Base-by-base conservation (phyloP, 305 asterid genomes). In the Petunia hybrid region DNA sequence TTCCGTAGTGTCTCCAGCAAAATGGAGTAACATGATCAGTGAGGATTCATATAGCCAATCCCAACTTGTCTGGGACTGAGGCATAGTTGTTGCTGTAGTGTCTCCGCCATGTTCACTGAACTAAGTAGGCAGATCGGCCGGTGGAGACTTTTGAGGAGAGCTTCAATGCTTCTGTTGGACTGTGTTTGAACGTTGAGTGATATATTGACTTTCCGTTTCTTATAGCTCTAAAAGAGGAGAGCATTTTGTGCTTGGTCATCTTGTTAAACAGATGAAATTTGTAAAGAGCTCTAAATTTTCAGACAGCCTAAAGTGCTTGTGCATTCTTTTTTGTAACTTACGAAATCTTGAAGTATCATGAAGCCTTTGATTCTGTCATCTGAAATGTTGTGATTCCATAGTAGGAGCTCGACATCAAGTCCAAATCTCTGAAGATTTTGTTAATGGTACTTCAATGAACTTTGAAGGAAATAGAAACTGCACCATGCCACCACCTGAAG, bases 231-330 rank as follows among this genome's bases (percentile, higher is more conserved):
- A 71, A 35, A 71, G 45, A 48, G 78, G 35, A 48, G 60, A 48
- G 53, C 7, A 71, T 60, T 71, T 31, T 71, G 77, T 71, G 61
- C 13, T 64, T 48, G 31, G 43, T 43, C 61, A 35, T 51, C 56
- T 51, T 9, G 43, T 71, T 48, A 12, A 71, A 71, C 31, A 71
- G 62, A 71, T 48, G 5, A 12, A 48, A 71, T 48, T 71, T 71
- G 78, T 71, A 71, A 71, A 71, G 78, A 71, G 62, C 59, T 71
- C 12, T 35, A 51, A 61, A 35, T 35, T 71, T 71, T 71, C 6
- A 9, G 10, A 70, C 77, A 10, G 42, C 77, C 12, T 45, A 10
- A 6, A 22, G 77, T 46, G 59, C 60, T 71, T 48, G 35, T 12
- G 61, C 1, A 43, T 48, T 71, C 35, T 48, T 6, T 71, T 48